These are phyloP conservation scores for Hypoxylon sp. DNA, from an alignment of 2,329 filamentous ascomycete species.

Conservation along the genomic window DNA sequence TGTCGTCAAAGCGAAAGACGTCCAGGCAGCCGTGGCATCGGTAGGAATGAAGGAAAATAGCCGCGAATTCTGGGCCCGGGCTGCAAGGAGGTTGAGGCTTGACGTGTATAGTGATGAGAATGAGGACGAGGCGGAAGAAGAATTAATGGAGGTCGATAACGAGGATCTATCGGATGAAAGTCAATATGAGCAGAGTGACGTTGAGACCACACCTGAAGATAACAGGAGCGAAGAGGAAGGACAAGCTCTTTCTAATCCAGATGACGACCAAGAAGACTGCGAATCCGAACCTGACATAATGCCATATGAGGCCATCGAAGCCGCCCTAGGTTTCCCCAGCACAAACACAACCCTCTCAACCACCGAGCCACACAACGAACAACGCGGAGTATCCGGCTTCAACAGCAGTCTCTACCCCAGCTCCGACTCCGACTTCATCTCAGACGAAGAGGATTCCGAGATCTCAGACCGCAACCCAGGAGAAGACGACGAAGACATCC, in stretches of 20 bases:
- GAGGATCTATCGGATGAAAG: constrained; percentile 1
- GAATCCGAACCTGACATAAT: constrained; percentile 52
- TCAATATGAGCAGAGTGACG: constrained; percentile 51
- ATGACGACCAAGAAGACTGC: constrained; percentile 21
- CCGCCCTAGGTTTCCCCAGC: constrained; percentile 52
- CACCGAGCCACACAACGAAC: not conserved
- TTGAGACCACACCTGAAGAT: not conserved
- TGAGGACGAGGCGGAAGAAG: constrained; percentile 42
- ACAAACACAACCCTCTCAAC: not conserved
- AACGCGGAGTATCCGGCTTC: constrained; percentile 14
- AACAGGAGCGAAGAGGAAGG: constrained; percentile 13
- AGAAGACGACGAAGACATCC: constrained; percentile 8
- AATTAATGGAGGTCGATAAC: constrained; percentile 3
- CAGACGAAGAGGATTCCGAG: constrained; percentile 27
- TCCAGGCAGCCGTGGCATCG: constrained; percentile 64
- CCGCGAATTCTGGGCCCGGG: constrained; percentile 63
- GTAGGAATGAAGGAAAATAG: constrained; percentile 60
- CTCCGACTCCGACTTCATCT: constrained; percentile 50
- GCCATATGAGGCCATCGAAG: constrained; percentile 63
- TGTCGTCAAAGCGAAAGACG: constrained; percentile 62
- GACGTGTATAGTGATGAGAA: constrained; percentile 61
- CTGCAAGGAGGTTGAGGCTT: constrained; percentile 65
- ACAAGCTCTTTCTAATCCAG: constrained; percentile 1
- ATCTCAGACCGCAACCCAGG: not conserved
- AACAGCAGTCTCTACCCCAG: constrained; percentile 21